Evolutionary conservation across 208 protist genomes (phyloP).

Genomic region (Crithidia fasciculata): DNA sequence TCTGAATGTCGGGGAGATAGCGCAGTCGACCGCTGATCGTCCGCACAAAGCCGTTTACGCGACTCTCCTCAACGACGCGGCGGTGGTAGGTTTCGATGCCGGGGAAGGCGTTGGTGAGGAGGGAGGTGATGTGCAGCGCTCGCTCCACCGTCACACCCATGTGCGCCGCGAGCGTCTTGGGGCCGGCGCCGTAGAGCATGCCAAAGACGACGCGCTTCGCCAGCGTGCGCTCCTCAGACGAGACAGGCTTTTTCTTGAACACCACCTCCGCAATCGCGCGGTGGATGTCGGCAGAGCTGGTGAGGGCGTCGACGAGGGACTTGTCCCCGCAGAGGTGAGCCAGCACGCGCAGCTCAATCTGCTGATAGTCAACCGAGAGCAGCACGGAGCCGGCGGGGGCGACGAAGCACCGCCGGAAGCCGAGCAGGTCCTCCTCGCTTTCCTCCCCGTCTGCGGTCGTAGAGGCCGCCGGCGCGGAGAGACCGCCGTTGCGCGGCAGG

Average conservation of each 20-base stretch:
- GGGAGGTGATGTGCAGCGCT: conserved; percentile 57
- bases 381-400: conserved; percentile 60
- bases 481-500: conserved; percentile 63
- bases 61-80: conserved; percentile 67
- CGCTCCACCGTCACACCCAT: conserved; percentile 70
- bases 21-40: conserved; percentile 84
- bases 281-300: conserved; percentile 82
- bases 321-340: conserved; percentile 84
- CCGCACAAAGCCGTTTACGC: conserved; percentile 75
- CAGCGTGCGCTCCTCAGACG: conserved; percentile 65
- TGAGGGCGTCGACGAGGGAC: conserved; percentile 64
- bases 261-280: conserved; percentile 72
- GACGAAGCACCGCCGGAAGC: conserved; percentile 83
- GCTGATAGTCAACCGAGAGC: conserved; percentile 89
- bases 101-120: conserved; percentile 70
- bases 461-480: background rate
- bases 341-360: conserved; percentile 92
- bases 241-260: conserved; percentile 76
- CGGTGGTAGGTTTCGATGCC: conserved; percentile 69
- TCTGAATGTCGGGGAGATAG: conserved; percentile 71
- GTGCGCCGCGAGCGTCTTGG: conserved; percentile 71
- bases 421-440: conserved; percentile 42
- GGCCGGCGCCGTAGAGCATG: conserved; percentile 84
- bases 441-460: conserved; percentile 13
- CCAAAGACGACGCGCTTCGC: conserved; percentile 91